These are phyloP conservation scores for Thecaphora frezii DNA, from an alignment of 1,284 basidiomycete species.

Conservation along the genomic window DNA sequence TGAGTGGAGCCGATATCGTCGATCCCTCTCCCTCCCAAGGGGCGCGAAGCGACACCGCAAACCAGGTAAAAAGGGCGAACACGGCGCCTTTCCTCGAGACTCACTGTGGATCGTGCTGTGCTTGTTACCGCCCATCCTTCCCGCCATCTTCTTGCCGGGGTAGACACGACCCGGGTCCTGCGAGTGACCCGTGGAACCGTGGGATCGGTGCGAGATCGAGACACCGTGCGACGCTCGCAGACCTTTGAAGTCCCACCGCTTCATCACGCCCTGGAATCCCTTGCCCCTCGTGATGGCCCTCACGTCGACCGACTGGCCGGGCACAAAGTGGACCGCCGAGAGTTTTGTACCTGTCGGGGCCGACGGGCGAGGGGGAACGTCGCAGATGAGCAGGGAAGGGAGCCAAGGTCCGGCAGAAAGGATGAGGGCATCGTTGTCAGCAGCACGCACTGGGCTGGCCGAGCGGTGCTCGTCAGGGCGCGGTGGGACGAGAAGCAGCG, in stretches of 20 bases:
- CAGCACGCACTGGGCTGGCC: slow-evolving; percentile 8
- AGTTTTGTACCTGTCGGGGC: slow-evolving; percentile 71
- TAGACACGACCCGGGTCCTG: slow-evolving; percentile 85
- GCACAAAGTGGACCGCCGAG: slow-evolving; percentile 92
- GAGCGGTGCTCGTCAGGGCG: too few species aligned
- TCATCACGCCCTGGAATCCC: slow-evolving; percentile 97
- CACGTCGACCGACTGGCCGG: slow-evolving; percentile 94
- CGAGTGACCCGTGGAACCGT: slow-evolving; percentile 90
- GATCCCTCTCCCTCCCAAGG: too few species aligned
- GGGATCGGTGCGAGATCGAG: slow-evolving; percentile 88
- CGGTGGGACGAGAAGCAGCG: too few species aligned
- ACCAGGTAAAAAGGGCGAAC: too few species aligned
- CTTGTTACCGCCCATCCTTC: slow-evolving; percentile 75
- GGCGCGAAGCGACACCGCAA: too few species aligned
- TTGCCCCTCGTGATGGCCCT: slow-evolving; percentile 91
- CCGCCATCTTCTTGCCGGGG: slow-evolving; percentile 98
- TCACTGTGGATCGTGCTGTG: slow-evolving; percentile 69
- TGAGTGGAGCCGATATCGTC: too few species aligned
- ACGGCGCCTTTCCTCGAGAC: too few species aligned
- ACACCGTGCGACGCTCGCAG: slow-evolving; percentile 93
- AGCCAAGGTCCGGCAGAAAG: too few species aligned
- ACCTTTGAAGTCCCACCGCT: slow-evolving; percentile 91
- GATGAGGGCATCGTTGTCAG: too few species aligned
- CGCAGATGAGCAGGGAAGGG: too few species aligned
- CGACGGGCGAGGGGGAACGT: too few species aligned